Evolutionary conservation across 495 filamentous ascomycete genomes (phyloP).

Genomic region (Halenospora varia): DNA sequence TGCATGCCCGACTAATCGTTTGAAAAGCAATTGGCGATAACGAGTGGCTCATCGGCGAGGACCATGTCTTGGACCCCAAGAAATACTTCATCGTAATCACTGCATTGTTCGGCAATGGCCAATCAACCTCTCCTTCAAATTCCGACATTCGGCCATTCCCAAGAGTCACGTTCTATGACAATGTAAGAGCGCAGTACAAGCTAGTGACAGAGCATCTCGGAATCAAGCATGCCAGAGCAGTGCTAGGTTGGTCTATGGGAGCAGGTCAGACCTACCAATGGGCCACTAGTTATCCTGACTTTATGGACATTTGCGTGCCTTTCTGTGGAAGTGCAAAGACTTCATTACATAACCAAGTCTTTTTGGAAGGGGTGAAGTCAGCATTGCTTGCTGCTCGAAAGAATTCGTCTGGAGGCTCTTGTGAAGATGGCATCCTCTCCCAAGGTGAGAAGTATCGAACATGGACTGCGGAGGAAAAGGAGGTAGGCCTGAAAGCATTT

Average conservation of each 20-base stretch:
- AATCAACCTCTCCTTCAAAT: constrained; percentile 67
- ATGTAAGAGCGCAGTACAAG: constrained; percentile 62
- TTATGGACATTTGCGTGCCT: constrained; percentile 61
- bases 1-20: no score
- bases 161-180: constrained; percentile 61
- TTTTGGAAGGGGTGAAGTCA: constrained; percentile 67
- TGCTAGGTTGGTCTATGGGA: constrained; percentile 71
- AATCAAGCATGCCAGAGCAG: constrained; percentile 56
- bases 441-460: constrained; percentile 35
- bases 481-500: constrained; percentile 63
- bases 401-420: constrained; percentile 44
- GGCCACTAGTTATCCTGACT: constrained; percentile 67
- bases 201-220: constrained; percentile 61
- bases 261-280: constrained; percentile 66
- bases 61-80: constrained; percentile 54
- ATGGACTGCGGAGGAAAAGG: constrained; percentile 54
- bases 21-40: constrained; percentile 56
- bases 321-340: constrained; percentile 68
- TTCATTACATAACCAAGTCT: constrained; percentile 67
- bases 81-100: constrained; percentile 68
- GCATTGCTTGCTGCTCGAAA: constrained; percentile 61
- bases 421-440: constrained; percentile 33
- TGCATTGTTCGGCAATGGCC: constrained; percentile 68
- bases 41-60: constrained; percentile 60
- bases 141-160: constrained; percentile 53